Evolutionary conservation across 106 monocot species (phyloP).

Genomic region (Allium fistulosum): DNA sequence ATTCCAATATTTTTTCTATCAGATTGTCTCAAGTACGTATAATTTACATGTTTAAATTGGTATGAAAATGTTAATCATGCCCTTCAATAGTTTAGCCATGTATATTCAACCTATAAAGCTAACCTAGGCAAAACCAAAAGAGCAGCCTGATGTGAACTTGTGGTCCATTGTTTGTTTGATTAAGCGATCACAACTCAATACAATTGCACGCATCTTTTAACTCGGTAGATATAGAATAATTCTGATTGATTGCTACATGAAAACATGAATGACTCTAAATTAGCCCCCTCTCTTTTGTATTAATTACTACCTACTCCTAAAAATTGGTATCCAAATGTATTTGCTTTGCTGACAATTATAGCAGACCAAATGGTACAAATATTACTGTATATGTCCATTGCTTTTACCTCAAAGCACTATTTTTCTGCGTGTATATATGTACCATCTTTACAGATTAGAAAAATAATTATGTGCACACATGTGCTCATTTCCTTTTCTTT

Average conservation of each 20-base stretch:
- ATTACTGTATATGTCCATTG: constrained; percentile 2
- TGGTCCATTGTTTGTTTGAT: not conserved
- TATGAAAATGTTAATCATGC: too few relatives aligned
- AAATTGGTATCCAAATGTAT: not conserved
- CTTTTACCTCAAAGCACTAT: constrained; percentile 11
- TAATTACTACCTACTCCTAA: too few relatives aligned
- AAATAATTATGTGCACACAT: constrained; percentile 10
- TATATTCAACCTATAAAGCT: not conserved
- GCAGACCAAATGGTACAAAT: not conserved
- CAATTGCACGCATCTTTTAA: not conserved
- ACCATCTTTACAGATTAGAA: constrained; percentile 4
- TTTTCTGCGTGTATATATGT: constrained; percentile 4
- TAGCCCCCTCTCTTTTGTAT: not conserved
- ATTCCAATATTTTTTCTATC: too few relatives aligned
- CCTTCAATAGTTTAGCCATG: not conserved
- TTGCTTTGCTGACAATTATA: not conserved
- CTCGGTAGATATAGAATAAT: not conserved
- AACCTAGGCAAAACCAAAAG: constrained; percentile 4
- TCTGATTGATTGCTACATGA: not conserved
- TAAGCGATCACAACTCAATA: not conserved
- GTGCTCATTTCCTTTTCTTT: not conserved
- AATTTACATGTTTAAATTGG: too few relatives aligned
- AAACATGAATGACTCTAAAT: not conserved
- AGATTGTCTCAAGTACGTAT: too few relatives aligned
- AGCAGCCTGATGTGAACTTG: constrained; percentile 1